Evolutionary conservation across 2,329 filamentous ascomycete species (phyloP).

Genomic region (Thielaviopsis punctulata): DNA sequence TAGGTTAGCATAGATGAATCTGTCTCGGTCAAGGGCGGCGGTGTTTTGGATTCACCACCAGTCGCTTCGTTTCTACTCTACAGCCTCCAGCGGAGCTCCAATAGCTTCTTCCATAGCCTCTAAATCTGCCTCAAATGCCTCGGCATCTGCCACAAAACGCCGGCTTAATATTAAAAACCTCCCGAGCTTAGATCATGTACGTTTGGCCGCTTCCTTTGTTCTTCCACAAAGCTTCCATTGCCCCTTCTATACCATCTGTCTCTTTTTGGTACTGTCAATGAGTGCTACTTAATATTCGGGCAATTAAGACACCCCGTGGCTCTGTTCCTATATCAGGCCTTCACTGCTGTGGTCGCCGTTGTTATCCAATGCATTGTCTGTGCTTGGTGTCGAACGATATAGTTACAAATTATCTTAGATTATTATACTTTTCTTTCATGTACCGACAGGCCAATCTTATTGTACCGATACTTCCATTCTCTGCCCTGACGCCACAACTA

Average conservation of each 20-base stretch:
- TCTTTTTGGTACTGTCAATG: background rate
- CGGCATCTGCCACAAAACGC: background rate
- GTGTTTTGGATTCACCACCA: background rate
- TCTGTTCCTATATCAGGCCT: background rate
- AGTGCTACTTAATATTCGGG: background rate
- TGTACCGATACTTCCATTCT: too few species aligned
- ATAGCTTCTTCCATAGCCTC: slow-evolving; percentile 29
- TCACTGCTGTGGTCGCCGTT: background rate
- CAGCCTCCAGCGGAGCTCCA: too few species aligned
- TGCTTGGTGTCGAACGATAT: too few species aligned
- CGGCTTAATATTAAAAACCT: slow-evolving; percentile 17
- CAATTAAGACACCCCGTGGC: background rate
- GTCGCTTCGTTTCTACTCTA: slow-evolving; percentile 25
- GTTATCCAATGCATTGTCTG: too few species aligned
- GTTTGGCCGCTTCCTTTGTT: slow-evolving; percentile 13
- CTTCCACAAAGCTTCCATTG: background rate
- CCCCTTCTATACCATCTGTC: background rate
- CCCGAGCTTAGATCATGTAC: slow-evolving; percentile 42
- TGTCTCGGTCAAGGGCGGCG: background rate
- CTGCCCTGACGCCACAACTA: too few species aligned
- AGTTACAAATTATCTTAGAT: too few species aligned
- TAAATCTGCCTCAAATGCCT: slow-evolving; percentile 15
- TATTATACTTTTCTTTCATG: background rate
- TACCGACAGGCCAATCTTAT: too few species aligned
- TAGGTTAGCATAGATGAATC: background rate